phyloP scores from a whole-genome alignment of 108 stramenopile species.

The Schizochytrium sp. region DNA sequence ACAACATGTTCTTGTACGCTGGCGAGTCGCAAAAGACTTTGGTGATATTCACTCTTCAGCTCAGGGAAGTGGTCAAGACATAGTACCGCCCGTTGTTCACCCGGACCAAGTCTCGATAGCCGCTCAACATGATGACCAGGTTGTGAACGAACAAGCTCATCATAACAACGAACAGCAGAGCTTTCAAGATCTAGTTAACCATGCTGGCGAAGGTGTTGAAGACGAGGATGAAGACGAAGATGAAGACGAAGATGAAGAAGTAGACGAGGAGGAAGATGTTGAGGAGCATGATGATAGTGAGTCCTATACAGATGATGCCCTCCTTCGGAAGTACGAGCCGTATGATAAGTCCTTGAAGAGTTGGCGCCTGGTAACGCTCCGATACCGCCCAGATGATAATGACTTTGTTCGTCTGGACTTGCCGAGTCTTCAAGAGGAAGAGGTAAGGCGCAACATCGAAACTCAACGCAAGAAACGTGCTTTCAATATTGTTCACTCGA shows the following conservation, averaged over 20 bases:
- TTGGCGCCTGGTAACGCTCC: neutral
- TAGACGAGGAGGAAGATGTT: neutral
- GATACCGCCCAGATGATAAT: neutral
- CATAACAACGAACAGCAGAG: constrained; percentile 36
- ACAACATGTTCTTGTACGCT: neutral
- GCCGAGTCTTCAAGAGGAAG: neutral
- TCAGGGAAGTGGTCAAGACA: no score
- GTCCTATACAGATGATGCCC: neutral
- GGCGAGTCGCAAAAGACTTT: neutral
- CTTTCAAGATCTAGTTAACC: constrained; percentile 66
- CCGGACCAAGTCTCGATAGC: no score
- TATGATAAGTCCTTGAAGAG: neutral
- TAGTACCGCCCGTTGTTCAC: no score
- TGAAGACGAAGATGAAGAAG: constrained; percentile 44
- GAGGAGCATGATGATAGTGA: neutral
- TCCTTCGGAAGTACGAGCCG: neutral
- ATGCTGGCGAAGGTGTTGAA: constrained; percentile 64
- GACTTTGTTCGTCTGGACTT: neutral
- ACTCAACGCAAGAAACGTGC: constrained; percentile 8
- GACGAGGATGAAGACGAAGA: constrained; percentile 68
- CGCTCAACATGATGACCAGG: neutral
- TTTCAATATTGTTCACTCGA: neutral
- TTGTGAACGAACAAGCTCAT: neutral
- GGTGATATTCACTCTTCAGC: no score
- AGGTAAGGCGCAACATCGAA: neutral